Evolutionary conservation across 345 rosid species (phyloP), one percentile per base, ranked within the genome.

Genomic region (Brassica nigra): DNA sequence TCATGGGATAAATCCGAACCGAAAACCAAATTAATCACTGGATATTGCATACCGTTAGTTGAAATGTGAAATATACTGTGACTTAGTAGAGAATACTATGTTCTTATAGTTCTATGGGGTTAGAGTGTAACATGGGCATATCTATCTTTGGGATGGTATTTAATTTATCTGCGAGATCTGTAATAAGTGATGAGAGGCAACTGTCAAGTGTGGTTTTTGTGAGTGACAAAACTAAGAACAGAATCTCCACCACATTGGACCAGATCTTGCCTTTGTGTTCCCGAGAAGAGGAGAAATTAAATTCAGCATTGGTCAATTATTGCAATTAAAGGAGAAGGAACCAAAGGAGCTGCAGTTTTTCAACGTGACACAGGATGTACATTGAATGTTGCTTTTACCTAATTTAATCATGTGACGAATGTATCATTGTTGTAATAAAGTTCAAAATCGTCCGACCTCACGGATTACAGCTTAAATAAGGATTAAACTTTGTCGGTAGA

Each of bases 51-150:
- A 61, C 8, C 58, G 18, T 39, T 4, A 29, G 62, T 44, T 63
- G 20, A 33, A 34, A 52, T 76, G 73, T 68, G 52, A 68, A 16
- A 16, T 37, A n/a, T 4, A 18, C 23, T 70, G 62, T 77, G 33
- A 10, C 52, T 5, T 49, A 29, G 55, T 66, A 55, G 66, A 77
- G 76, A 70, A 30, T 39, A 42, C 49, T 65, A 29, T 78, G 37
- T 71, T 64, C 5, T 23, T 10, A 33, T 63, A 30, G 49, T 64
- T 54, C 28, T 31, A 34, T 29, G 14, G 47, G 73, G 70, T 29
- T 39, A n/a, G 6, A 57, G 73, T 73, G 78, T 79, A 73, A 79
- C 82, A 67, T 73, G 82, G 82, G 64, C 57, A 67, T 79, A 73
- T 67, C 78, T 79, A 58, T 57, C 20, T 39, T 72, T 72, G 73